Percentiles rank a stretch among this genome's conserved stretches.
These are phyloP conservation scores for Aphanoascus verrucosus DNA, from an alignment of 2,329 filamentous ascomycete genomes.

Conservation along the genomic window DNA sequence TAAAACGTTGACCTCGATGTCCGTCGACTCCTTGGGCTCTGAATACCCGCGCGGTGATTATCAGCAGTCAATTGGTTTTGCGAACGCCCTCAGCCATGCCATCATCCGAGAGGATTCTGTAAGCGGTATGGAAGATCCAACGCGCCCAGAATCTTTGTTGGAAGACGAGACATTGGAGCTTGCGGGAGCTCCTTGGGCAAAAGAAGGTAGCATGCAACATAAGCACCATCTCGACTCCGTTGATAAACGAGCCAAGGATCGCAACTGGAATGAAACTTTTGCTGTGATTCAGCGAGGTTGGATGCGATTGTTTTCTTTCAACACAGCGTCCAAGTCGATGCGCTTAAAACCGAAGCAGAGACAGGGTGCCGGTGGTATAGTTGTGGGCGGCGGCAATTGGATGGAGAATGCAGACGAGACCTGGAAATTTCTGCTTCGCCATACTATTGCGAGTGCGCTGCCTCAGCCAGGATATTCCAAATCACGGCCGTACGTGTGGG, in stretches of 20 bases:
- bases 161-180: constrained; percentile 91
- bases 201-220: constrained; percentile 90
- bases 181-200: constrained; percentile 91
- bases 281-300: constrained; percentile 92
- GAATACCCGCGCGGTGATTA: constrained; percentile 68
- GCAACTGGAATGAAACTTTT: constrained; percentile 91
- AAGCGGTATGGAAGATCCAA: constrained; percentile 49
- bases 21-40: constrained; percentile 79
- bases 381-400: constrained; percentile 95
- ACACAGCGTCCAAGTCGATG: constrained; percentile 60
- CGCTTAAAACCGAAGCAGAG: constrained; percentile 46
- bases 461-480: constrained; percentile 90
- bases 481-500: constrained; percentile 83
- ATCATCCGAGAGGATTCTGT: constrained; percentile 74
- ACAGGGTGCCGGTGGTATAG: constrained; percentile 50
- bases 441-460: constrained; percentile 82
- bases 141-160: constrained; percentile 55
- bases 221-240: constrained; percentile 89
- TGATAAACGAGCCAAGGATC: constrained; percentile 85
- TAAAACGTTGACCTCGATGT: constrained; percentile 82
- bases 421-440: constrained; percentile 75
- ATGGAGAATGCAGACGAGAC: constrained; percentile 89
- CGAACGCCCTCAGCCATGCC: constrained; percentile 88
- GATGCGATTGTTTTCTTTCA: constrained; percentile 89
- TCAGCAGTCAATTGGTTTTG: constrained; percentile 94